Evolutionary conservation across 108 stramenopile genomes (phyloP), one percentile per base, ranked within the genome.

Genomic region (Aureococcus anophagefferens): DNA sequence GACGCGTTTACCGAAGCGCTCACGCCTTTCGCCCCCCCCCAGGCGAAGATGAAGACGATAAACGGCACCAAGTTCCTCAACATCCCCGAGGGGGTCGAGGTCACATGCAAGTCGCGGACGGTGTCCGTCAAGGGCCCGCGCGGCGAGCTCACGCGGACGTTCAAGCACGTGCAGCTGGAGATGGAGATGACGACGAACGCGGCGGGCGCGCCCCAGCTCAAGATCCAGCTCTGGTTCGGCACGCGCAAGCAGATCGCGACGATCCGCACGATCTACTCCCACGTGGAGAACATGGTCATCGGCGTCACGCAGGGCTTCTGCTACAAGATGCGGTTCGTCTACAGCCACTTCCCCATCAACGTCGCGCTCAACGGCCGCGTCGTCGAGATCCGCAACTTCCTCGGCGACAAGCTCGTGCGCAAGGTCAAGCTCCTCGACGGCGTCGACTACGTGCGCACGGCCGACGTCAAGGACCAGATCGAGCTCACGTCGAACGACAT

Each of bases 341-440:
- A 99, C 84, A 89, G 90, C 71, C 98, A 99, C 81, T 99, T 99
- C 85, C 98, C 98, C 85, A 98, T 99, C 94, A 99, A 96, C 75
- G 95, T 97, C 21, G 81, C 88, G 65, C 72, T 94, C 59, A 79
- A 72, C 66, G 92, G 88, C 5, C 75, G 85, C 35, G 85, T 72
- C 69, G 92, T 99, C 72, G 98, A 99, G 79, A 96, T 99, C 77
- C 89, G 97, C 65, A 99, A 99, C 90, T 98, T 99, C 83, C 83
- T 98, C 73, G 98, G 98, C 83, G 96, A 99, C 89, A 94, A 95
- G 81, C 89, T 93, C 66, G 95, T 97, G 21, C 93, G 94, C 51
- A 85, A 86, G 72, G 89, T 98, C 72, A 77, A 84, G 70, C 88
- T 98, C 35, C 71, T 82, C n/a, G 87, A 85, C 5, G 98, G 97